These are phyloP conservation scores for Boletus hoseneyae DNA, from an alignment of 1,284 basidiomycete species.

Conservation along the genomic window DNA sequence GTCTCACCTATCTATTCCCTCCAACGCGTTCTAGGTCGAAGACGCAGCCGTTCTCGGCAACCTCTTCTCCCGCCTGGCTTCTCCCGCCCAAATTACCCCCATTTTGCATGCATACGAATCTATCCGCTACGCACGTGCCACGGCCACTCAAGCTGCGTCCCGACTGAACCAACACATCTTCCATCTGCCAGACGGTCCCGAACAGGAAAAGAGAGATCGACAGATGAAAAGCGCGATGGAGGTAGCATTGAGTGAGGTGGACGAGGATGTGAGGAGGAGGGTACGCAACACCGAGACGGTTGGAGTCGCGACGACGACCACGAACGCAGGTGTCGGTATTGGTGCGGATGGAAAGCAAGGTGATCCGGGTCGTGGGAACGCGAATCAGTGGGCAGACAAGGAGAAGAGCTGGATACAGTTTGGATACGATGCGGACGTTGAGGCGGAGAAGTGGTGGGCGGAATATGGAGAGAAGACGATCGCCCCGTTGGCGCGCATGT, in stretches of 20 bases:
- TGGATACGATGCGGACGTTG: slow-evolving; percentile 49
- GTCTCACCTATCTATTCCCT: not conserved
- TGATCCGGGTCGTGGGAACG: slow-evolving; percentile 32
- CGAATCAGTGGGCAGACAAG: slow-evolving; percentile 52
- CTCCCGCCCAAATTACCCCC: slow-evolving; percentile 39
- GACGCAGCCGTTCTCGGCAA: slow-evolving; percentile 62
- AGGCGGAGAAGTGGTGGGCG: slow-evolving; percentile 47
- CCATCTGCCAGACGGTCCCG: slow-evolving; percentile 52
- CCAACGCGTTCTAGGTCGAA: slow-evolving; percentile 43
- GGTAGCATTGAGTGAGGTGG: slow-evolving; percentile 31
- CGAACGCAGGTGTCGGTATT: not conserved
- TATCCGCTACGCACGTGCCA: slow-evolving; percentile 47
- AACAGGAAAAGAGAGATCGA: slow-evolving; percentile 47
- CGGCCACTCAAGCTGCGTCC: slow-evolving; percentile 45
- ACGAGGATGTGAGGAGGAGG: slow-evolving; percentile 13
- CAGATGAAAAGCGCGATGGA: slow-evolving; percentile 51
- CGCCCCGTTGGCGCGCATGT: slow-evolving; percentile 13
- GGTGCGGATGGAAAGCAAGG: not conserved
- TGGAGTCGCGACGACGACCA: not conserved
- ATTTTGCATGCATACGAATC: slow-evolving; percentile 53
- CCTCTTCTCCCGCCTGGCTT: slow-evolving; percentile 48
- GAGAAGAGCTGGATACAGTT: slow-evolving; percentile 44
- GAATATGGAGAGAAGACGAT: slow-evolving; percentile 20
- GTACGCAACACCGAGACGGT: slow-evolving; percentile 9
- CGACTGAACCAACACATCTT: slow-evolving; percentile 51